Percentiles rank a stretch among this genome's conserved stretches.
Conservation (phyloP, 768 basidiomycete genomes). For the Phlegmacium glaucopus region DNA sequence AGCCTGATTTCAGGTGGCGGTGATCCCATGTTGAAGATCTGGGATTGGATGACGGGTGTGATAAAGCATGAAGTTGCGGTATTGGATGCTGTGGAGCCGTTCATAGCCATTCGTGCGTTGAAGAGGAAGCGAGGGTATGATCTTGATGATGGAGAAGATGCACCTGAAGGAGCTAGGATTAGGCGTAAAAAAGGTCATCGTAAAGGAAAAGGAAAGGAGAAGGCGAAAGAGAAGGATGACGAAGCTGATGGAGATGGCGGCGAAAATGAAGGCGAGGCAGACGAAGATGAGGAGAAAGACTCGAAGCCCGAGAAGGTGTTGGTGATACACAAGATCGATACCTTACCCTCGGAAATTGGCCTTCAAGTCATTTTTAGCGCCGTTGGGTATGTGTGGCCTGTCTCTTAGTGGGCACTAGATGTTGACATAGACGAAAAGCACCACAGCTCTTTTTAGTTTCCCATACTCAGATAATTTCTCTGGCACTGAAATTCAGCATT, state of each 20-base stretch:
- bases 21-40: constrained; percentile 70
- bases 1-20: constrained; percentile 85
- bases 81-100: constrained; percentile 42
- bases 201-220: constrained; percentile 14
- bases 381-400: constrained; percentile 55
- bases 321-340: constrained; percentile 55
- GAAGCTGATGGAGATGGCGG: constrained; percentile 4
- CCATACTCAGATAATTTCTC: constrained; percentile 23
- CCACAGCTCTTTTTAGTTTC: constrained; percentile 62
- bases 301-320: constrained; percentile 38
- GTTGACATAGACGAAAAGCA: constrained; percentile 36
- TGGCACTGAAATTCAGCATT: constrained; percentile 25
- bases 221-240: constrained; percentile 8
- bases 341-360: constrained; percentile 33
- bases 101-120: constrained; percentile 36
- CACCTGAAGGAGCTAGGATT: constrained; percentile 19
- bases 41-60: constrained; percentile 73
- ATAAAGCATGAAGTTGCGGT: constrained; percentile 52
- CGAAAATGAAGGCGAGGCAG: constrained; percentile 2
- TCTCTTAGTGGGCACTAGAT: background rate
- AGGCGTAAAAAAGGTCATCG: constrained; percentile 19
- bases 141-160: constrained; percentile 18
- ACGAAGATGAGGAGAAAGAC: constrained; percentile 12
- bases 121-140: constrained; percentile 29
- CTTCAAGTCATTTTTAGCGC: constrained; percentile 60